Evolutionary conservation across 306 rosid genomes (phyloP).

Genomic region (Quercus bicolor): DNA sequence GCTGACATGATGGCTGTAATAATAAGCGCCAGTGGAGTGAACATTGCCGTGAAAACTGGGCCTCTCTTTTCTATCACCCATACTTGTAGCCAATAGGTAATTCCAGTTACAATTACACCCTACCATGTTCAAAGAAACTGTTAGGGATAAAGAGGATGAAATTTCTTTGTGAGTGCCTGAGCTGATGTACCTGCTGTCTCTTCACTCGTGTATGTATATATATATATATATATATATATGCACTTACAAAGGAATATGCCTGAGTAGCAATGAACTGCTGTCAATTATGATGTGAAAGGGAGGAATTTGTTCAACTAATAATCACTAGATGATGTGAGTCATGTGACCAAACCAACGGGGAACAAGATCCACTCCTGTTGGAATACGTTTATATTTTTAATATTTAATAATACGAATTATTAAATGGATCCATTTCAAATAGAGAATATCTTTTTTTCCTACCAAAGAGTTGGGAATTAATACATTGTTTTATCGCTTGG

Average conservation of each 20-base stretch:
- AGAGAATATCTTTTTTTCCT: no score
- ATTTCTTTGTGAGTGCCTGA: background rate
- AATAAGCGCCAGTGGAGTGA: constrained; percentile 77
- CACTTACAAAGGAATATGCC: background rate
- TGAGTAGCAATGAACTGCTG: background rate
- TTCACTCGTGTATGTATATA: background rate
- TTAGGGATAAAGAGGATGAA: background rate
- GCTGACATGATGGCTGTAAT: constrained; percentile 74
- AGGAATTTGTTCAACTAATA: background rate
- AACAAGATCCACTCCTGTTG: no score
- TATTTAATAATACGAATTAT: no score
- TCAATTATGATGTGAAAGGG: constrained; percentile 10
- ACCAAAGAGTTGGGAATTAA: no score
- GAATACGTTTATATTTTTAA: no score
- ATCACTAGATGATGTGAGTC: background rate
- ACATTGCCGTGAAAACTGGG: constrained; percentile 81
- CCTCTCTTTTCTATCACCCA: constrained; percentile 81
- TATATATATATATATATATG: background rate
- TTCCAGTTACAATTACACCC: constrained; percentile 79
- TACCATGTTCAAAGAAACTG: constrained; percentile 25
- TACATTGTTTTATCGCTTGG: no score
- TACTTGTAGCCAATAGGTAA: constrained; percentile 87
- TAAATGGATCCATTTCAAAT: no score
- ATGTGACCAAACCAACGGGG: background rate
- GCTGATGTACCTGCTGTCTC: background rate